Evolutionary conservation across 1,284 basidiomycete species (phyloP).

Genomic region (Cerioporus squamosus): DNA sequence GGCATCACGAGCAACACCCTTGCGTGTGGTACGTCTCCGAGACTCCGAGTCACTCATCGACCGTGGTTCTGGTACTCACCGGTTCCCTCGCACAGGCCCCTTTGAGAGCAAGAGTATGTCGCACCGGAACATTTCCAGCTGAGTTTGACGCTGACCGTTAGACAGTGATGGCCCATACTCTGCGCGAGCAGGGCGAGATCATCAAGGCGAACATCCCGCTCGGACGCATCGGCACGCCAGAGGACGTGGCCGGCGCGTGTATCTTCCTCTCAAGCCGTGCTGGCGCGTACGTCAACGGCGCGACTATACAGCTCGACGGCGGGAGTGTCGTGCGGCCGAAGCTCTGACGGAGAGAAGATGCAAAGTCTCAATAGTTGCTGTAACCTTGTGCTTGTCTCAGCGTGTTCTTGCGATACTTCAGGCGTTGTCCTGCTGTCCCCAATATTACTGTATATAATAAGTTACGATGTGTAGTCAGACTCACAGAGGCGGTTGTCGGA

Average conservation of each 20-base stretch:
- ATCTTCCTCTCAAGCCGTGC: constrained; percentile 65
- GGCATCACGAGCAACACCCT: constrained; percentile 73
- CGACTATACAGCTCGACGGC: constrained; percentile 65
- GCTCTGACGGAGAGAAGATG: constrained; percentile 4
- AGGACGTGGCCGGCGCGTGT: constrained; percentile 67
- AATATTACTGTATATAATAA: too few species aligned
- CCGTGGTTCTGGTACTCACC: neutral
- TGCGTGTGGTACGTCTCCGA: constrained; percentile 55
- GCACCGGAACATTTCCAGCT: neutral
- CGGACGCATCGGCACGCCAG: constrained; percentile 60
- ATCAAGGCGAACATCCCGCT: constrained; percentile 54
- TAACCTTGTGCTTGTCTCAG: too few species aligned
- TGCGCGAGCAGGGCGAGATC: constrained; percentile 51
- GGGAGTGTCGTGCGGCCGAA: constrained; percentile 29
- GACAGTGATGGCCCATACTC: constrained; percentile 64
- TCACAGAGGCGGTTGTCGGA: too few species aligned
- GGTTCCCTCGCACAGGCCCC: constrained; percentile 36
- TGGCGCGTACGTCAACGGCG: constrained; percentile 67
- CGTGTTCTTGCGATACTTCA: too few species aligned
- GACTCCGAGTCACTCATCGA: neutral
- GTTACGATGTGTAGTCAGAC: too few species aligned
- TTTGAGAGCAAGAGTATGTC: constrained; percentile 54
- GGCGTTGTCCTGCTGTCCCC: too few species aligned
- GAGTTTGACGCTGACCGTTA: neutral
- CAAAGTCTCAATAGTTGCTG: too few species aligned